Percentiles rank a stretch among this genome's conserved stretches.
phyloP scores from a whole-genome alignment of 2,329 filamentous ascomycete species.

The Chrysoporthe cubensis region DNA sequence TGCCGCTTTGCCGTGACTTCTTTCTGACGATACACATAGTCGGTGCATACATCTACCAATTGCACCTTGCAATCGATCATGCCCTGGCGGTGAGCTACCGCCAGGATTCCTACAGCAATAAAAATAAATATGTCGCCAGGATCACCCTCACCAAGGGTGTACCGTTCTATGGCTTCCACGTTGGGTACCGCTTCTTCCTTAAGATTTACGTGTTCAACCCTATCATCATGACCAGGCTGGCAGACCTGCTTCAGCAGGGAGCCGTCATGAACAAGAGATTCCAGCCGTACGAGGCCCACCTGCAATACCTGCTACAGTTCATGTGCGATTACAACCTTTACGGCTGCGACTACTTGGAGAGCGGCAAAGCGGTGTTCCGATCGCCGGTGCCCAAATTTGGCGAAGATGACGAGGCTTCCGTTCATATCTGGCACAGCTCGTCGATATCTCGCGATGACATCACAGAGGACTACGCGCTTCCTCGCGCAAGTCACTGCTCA shows the following conservation, averaged over 20 bases:
- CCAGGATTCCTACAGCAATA: slow-evolving; percentile 70
- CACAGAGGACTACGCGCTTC: slow-evolving; percentile 66
- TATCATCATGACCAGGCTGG: slow-evolving; percentile 80
- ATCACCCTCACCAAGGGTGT: slow-evolving; percentile 91
- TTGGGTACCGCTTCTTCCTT: slow-evolving; percentile 87
- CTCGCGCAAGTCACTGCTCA: slow-evolving; percentile 83
- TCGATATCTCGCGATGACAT: slow-evolving; percentile 66
- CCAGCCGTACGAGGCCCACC: slow-evolving; percentile 91
- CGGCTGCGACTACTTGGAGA: slow-evolving; percentile 86
- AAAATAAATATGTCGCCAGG: slow-evolving; percentile 77
- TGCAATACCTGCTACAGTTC: slow-evolving; percentile 93
- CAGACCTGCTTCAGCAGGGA: slow-evolving; percentile 86
- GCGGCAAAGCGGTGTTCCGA: slow-evolving; percentile 72
- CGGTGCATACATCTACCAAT: slow-evolving; percentile 71
- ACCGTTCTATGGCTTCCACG: slow-evolving; percentile 94
- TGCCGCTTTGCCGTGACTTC: background rate
- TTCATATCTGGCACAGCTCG: slow-evolving; percentile 79
- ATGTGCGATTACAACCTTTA: slow-evolving; percentile 99
- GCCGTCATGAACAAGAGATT: slow-evolving; percentile 81
- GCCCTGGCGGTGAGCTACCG: slow-evolving; percentile 86
- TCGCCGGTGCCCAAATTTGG: slow-evolving; percentile 72
- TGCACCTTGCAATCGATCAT: slow-evolving; percentile 89
- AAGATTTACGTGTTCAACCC: slow-evolving; percentile 96
- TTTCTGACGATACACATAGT: slow-evolving; percentile 51
- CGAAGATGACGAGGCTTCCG: slow-evolving; percentile 58